Conservation (phyloP, 176 grass and related monocot genomes). For the Eleusine coracana region DNA sequence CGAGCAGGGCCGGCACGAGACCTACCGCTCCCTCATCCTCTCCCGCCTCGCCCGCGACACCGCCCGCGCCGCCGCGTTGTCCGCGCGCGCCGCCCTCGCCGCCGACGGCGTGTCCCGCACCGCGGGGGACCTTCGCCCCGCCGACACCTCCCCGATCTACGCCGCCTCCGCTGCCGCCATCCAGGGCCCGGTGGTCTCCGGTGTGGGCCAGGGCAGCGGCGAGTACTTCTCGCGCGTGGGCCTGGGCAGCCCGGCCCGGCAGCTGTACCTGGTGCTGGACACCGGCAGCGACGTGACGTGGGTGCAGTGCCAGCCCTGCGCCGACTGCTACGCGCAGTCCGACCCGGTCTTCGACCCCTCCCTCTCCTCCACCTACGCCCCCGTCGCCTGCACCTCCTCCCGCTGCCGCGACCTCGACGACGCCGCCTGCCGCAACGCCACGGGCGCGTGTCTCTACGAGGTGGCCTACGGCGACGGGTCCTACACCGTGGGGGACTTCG, state of each 20-base stretch:
- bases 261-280: constrained; percentile 90
- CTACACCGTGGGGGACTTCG: constrained; percentile 94
- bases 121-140: constrained; percentile 40
- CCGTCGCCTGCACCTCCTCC: constrained; percentile 61
- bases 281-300: constrained; percentile 97
- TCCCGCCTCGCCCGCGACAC: constrained; percentile 66
- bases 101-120: constrained; percentile 37
- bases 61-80: constrained; percentile 54
- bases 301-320: constrained; percentile 92
- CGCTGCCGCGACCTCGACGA: constrained; percentile 72
- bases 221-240: constrained; percentile 97
- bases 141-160: constrained; percentile 12
- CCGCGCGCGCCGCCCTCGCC: constrained; percentile 48
- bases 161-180: constrained; percentile 46
- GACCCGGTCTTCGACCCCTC: constrained; percentile 83
- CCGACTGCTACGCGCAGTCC: constrained; percentile 90
- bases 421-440: constrained; percentile 82
- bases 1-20: constrained; percentile 38
- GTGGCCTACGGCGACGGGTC: constrained; percentile 97
- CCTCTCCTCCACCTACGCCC: constrained; percentile 67
- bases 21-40: constrained; percentile 56
- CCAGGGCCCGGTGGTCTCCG: constrained; percentile 80
- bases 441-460: constrained; percentile 61
- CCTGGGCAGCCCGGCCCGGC: constrained; percentile 60
- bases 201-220: constrained; percentile 76